phyloP scores from a whole-genome alignment of 139 green algal genomes.

The Spirogloea muscicola region DNA sequence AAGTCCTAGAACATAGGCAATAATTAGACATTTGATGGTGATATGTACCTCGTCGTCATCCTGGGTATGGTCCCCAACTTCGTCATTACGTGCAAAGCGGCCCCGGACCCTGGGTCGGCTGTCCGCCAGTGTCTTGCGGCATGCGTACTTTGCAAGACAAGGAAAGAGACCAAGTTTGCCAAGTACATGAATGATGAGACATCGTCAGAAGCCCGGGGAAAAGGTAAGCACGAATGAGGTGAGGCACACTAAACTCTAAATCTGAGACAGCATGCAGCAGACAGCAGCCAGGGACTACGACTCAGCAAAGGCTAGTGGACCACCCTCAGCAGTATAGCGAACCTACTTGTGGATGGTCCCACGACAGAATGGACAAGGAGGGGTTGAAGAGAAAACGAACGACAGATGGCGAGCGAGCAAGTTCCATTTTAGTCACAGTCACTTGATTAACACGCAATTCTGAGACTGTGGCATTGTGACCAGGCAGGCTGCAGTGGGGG shows the following conservation, averaged over 20 bases:
- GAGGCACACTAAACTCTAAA: conserved; percentile 9
- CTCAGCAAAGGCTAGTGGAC: background rate
- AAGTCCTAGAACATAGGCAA: no score
- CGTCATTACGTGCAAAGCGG: conserved; percentile 62
- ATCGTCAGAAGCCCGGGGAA: background rate
- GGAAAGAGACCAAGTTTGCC: background rate
- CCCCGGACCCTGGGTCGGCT: conserved; percentile 66
- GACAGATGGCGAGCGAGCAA: background rate
- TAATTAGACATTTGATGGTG: no score
- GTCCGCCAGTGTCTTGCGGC: conserved; percentile 77
- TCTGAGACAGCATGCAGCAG: background rate
- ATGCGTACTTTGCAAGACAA: conserved; percentile 59
- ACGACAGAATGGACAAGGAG: background rate
- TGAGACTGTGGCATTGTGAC: background rate
- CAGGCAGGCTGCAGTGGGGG: background rate
- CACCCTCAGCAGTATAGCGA: no score
- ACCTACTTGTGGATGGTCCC: no score
- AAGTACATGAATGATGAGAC: background rate
- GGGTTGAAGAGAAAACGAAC: background rate
- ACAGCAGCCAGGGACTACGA: background rate
- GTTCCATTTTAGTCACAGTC: background rate
- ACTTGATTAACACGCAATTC: background rate
- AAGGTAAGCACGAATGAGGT: background rate
- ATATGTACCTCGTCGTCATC: no score
- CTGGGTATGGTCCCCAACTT: no score